Conservation (phyloP, 2,329 filamentous ascomycete genomes). For the Monosporascus sp. region DNA sequence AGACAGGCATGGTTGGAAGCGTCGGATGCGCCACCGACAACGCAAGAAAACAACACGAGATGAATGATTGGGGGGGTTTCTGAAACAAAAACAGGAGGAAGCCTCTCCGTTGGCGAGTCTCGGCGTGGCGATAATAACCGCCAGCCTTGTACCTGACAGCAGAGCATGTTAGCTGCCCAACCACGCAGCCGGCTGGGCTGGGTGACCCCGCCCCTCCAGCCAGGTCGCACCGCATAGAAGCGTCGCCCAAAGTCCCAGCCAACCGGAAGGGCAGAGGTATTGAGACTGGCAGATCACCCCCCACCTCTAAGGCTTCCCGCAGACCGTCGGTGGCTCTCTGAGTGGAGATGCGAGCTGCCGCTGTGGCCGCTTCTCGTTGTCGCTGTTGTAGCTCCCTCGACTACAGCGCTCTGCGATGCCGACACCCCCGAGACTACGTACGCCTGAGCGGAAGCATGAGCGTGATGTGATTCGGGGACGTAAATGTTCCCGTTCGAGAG, state of each 20-base stretch:
- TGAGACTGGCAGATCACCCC: constrained; percentile 15
- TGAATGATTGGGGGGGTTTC: background rate
- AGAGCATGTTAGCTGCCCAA: background rate
- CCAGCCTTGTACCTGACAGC: background rate
- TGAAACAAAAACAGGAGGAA: background rate
- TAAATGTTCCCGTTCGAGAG: constrained; percentile 30
- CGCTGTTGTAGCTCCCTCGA: constrained; percentile 12
- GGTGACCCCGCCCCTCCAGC: background rate
- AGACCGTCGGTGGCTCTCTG: constrained; percentile 25
- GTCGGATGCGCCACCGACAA: background rate
- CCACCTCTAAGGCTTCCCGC: constrained; percentile 25
- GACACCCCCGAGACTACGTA: constrained; percentile 15
- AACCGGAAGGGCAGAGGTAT: constrained; percentile 12
- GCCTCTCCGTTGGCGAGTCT: background rate
- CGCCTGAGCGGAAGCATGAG: constrained; percentile 12
- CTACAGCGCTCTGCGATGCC: constrained; percentile 10
- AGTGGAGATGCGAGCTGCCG: constrained; percentile 20
- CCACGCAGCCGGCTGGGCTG: background rate
- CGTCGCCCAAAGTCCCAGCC: constrained; percentile 16
- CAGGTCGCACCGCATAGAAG: constrained; percentile 20
- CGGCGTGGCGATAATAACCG: background rate
- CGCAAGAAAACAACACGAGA: background rate
- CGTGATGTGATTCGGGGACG: constrained; percentile 22
- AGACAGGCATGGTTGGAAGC: background rate
- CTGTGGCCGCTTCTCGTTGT: constrained; percentile 10